These are phyloP conservation scores for Diaporthe capsici DNA, from an alignment of 2,329 filamentous ascomycete species.

Conservation along the genomic window DNA sequence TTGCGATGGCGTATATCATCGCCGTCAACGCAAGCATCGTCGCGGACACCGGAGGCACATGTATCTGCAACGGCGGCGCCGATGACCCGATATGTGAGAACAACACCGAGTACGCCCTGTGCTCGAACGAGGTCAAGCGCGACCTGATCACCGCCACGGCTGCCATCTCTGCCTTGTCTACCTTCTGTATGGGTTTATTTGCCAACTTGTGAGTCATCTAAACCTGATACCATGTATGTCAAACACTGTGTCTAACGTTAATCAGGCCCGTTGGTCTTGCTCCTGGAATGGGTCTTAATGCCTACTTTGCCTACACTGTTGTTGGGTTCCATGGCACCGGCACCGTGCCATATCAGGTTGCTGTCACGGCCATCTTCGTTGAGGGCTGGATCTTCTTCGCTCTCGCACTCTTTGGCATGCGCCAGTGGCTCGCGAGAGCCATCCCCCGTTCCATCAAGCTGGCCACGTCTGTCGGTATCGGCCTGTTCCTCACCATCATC, in stretches of 20 bases:
- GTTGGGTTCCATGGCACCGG: constrained; percentile 84
- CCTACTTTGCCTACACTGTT: constrained; percentile 87
- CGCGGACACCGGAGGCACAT: constrained; percentile 80
- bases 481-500: constrained; percentile 83
- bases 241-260: constrained; percentile 5
- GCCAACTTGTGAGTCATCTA: constrained; percentile 75
- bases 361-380: constrained; percentile 88
- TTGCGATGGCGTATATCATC: constrained; percentile 71
- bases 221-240: background rate
- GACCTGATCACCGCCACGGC: constrained; percentile 89
- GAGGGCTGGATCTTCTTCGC: constrained; percentile 89
- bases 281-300: constrained; percentile 86
- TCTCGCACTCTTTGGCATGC: constrained; percentile 83
- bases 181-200: constrained; percentile 87
- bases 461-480: constrained; percentile 88
- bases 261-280: constrained; percentile 75
- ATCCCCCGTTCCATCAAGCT: constrained; percentile 90
- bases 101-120: constrained; percentile 74
- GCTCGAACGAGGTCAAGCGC: constrained; percentile 75
- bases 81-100: constrained; percentile 67
- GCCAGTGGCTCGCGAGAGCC: constrained; percentile 88
- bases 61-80: constrained; percentile 73
- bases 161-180: constrained; percentile 82
- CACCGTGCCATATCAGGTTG: constrained; percentile 79
- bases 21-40: constrained; percentile 65